A percentile compares a stretch with the other conserved stretches of the same genome.
phyloP scores from a whole-genome alignment of 2,329 filamentous ascomycete species.

The Camptophora hylomeconis region DNA sequence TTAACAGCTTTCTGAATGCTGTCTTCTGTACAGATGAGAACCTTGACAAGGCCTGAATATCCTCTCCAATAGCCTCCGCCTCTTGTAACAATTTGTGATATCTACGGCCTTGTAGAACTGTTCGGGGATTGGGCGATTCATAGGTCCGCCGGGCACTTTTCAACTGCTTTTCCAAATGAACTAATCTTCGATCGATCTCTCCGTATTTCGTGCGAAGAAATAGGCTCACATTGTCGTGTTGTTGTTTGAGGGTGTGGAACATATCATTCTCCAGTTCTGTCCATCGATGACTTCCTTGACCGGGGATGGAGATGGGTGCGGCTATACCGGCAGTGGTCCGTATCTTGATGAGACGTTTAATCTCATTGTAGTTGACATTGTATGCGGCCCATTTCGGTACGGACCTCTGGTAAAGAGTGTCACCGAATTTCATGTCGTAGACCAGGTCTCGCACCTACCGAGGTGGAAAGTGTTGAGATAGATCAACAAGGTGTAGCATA shows the following conservation, averaged over 20 bases:
- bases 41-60: constrained; percentile 55
- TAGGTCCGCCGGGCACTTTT: constrained; percentile 17
- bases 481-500: too few relatives aligned
- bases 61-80: constrained; percentile 47
- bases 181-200: constrained; percentile 57
- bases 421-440: constrained; percentile 60
- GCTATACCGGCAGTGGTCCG: constrained; percentile 62
- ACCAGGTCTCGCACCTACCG: too few relatives aligned
- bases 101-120: constrained; percentile 19
- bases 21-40: constrained; percentile 63
- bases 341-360: constrained; percentile 73
- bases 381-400: constrained; percentile 74
- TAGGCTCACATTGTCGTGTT: constrained; percentile 65
- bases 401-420: constrained; percentile 59
- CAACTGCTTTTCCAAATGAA: constrained; percentile 28
- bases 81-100: constrained; percentile 38
- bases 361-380: constrained; percentile 79
- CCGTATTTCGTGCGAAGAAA: constrained; percentile 71
- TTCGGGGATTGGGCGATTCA: constrained; percentile 7
- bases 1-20: constrained; percentile 70
- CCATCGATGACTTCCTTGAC: constrained; percentile 46
- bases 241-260: constrained; percentile 54
- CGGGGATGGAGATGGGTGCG: constrained; percentile 60
- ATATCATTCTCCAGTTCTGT: constrained; percentile 58
- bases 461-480: too few relatives aligned